Base-by-base conservation (phyloP, 2,329 filamentous ascomycete species). In the Lasiodiplodia sp. region DNA sequence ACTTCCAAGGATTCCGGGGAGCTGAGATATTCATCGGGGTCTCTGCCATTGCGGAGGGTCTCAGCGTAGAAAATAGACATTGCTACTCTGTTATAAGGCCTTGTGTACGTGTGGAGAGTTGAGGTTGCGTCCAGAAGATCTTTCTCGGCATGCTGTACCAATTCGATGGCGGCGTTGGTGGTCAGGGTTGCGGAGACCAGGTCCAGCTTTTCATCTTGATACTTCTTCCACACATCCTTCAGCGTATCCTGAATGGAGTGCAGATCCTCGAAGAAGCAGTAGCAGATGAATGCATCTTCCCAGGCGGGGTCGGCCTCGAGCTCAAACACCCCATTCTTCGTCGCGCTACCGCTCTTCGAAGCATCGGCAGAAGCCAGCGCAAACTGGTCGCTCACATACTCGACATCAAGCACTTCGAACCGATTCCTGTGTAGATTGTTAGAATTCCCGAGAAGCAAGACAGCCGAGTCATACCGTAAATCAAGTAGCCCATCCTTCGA, bases 201-300 rank as follows among this genome's bases (percentile, higher is more conserved):
- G 52, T 56, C 52, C 52, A 56, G 52, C 28, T 56, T 28, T 31
- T 25, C 52, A 28, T 56, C 52, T 28, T 34, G 18, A 14, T 56
- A 56, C 52, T 56, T 56, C 52, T 18, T 56, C 52, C 52, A 56
- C n/a, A 56, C 52, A 16, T 18, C 31, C 28, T 56, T 56, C 16
- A 56, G 14, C 52, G 52, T 56, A 18, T 56, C 25, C 28, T 56
- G 52, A 8, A 56, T 56, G 52, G 52, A 31, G 28, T 56, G 52
- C 25, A 56, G 52, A 34, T 56, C 52, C 52, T 56, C 10, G 14
- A 56, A 56, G 52, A 56, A 56, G 52, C 52, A 56, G 52, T 56
- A 56, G 52, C 25, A 31, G n/a, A 34, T 56, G 31, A 56, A 56
- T 7, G 52, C 52, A 18, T 56, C 52, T 28, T 56, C 52, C 52